Percentiles rank a stretch among this genome's conserved stretches.
These are phyloP conservation scores for Ceratorhiza oryzae-sativae DNA, from an alignment of 1,284 basidiomycete genomes.

Conservation along the genomic window DNA sequence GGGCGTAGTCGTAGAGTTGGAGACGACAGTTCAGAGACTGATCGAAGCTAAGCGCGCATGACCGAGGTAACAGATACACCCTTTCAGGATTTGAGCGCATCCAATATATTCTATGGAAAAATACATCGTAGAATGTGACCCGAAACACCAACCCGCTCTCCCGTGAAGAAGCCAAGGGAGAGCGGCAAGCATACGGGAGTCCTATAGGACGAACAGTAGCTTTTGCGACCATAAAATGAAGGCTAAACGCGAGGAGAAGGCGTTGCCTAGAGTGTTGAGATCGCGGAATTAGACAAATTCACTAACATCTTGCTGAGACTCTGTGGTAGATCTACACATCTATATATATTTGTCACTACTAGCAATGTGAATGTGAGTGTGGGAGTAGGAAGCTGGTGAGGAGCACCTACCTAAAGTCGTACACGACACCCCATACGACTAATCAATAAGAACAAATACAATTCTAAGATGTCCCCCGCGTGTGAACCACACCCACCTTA, in stretches of 20 bases:
- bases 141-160: conserved; percentile 32
- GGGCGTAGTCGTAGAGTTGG: conserved; percentile 25
- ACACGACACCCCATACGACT: not conserved
- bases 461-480: conserved; percentile 58
- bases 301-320: not conserved
- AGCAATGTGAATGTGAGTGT: not conserved
- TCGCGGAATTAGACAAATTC: conserved; percentile 47
- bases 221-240: conserved; percentile 81
- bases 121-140: conserved; percentile 32
- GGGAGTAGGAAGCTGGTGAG: not conserved
- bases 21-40: not conserved
- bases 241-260: conserved; percentile 69
- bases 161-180: not conserved
- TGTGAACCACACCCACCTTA: conserved; percentile 62
- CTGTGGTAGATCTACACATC: too few relatives aligned
- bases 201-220: conserved; percentile 25
- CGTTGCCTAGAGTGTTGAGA: conserved; percentile 89
- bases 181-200: conserved; percentile 33
- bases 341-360: not conserved
- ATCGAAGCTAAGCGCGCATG: conserved; percentile 28
- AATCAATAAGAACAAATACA: not conserved
- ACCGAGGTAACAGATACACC: not conserved
- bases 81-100: not conserved
- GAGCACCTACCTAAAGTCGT: conserved; percentile 4
- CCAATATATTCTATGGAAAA: not conserved